Percentiles rank a stretch among this genome's conserved stretches.
Conservation (phyloP, 306 rosid species). For the Citrullus colocynthis region DNA sequence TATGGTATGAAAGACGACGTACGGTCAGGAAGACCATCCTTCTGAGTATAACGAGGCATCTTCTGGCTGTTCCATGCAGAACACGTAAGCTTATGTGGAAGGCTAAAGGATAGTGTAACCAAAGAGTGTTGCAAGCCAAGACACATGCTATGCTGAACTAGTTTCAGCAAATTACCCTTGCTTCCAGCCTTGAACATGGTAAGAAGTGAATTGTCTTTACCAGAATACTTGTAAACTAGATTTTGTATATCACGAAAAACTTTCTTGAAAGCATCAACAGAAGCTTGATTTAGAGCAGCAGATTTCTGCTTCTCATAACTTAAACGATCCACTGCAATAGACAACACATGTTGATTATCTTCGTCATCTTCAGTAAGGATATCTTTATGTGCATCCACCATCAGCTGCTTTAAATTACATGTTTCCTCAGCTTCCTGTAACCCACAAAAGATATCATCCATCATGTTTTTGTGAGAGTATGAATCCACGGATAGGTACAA, state of each 20-base stretch:
- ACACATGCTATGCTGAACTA: conserved; percentile 88
- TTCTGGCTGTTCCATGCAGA: conserved; percentile 72
- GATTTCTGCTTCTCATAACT: conserved; percentile 59
- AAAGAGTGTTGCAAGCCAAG: conserved; percentile 88
- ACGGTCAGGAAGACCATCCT: conserved; percentile 24
- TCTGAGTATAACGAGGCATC: conserved; percentile 18
- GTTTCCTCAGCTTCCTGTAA: conserved; percentile 66
- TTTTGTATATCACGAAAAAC: conserved; percentile 66
- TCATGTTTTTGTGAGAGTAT: conserved; percentile 52
- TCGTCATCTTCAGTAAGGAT: conserved; percentile 34
- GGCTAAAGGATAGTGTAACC: conserved; percentile 52
- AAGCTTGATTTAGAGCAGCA: conserved; percentile 58
- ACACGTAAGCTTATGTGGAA: conserved; percentile 70
- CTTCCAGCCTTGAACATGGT: conserved; percentile 93
- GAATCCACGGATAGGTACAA: conserved; percentile 53
- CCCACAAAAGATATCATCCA: conserved; percentile 58
- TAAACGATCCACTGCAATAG: conserved; percentile 34
- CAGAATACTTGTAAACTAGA: conserved; percentile 51
- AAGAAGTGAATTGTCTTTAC: conserved; percentile 46
- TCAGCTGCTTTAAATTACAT: conserved; percentile 49
- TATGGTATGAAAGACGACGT: conserved; percentile 55
- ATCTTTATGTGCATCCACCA: conserved; percentile 35
- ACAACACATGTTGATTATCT: conserved; percentile 20
- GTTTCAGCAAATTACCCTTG: conserved; percentile 76
- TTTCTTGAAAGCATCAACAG: conserved; percentile 72